Evolutionary conservation across 106 monocot genomes (phyloP).

Genomic region (Acorus calamus): DNA sequence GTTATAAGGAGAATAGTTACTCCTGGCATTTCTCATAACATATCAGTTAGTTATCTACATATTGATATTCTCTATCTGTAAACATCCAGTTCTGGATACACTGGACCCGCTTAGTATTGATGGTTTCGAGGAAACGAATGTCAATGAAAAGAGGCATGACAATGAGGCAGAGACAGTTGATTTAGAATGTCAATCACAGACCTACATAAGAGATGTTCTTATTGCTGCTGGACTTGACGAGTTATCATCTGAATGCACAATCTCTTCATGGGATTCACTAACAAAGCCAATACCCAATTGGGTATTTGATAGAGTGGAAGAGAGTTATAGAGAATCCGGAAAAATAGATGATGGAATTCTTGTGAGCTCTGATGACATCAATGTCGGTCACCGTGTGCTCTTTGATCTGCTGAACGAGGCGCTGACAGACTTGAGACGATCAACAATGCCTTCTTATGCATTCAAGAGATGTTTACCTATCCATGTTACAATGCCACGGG

Average conservation of each 20-base stretch:
- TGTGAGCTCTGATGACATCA: not conserved
- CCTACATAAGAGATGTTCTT: slow-evolving; percentile 48
- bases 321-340: slow-evolving; percentile 10
- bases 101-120: slow-evolving; percentile 10
- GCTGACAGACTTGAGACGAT: slow-evolving; percentile 17
- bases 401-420: slow-evolving; percentile 62
- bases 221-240: slow-evolving; percentile 29
- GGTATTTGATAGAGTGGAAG: slow-evolving; percentile 63
- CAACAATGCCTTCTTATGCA: slow-evolving; percentile 3
- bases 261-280: slow-evolving; percentile 21
- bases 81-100: too few relatives aligned
- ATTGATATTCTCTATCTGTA: too few relatives aligned
- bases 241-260: slow-evolving; percentile 6
- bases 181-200: slow-evolving; percentile 20
- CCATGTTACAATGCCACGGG: slow-evolving; percentile 3
- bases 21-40: too few relatives aligned
- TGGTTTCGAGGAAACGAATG: slow-evolving; percentile 7
- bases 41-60: too few relatives aligned
- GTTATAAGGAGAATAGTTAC: too few relatives aligned
- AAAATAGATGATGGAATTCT: not conserved
- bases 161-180: slow-evolving; percentile 8
- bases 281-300: slow-evolving; percentile 31
- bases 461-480: slow-evolving; percentile 12
- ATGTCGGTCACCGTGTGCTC: slow-evolving; percentile 30
- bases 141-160: slow-evolving; percentile 5